Evolutionary conservation across 257 asterid species (phyloP), one percentile per base, ranked within the genome.

Genomic region (Solanum rostratum): DNA sequence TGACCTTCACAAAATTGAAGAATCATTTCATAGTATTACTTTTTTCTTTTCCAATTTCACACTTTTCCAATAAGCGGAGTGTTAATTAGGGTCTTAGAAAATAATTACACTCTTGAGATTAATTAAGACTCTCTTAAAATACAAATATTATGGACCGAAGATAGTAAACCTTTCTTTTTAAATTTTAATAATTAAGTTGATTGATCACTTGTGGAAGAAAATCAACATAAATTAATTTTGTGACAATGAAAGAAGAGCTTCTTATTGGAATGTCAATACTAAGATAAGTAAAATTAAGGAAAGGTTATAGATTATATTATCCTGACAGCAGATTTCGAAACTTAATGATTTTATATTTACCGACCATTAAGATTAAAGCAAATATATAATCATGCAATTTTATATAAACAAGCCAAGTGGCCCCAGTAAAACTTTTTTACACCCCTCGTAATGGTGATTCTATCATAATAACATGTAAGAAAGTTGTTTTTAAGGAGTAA

Each of bases 191-290:
- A 33, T 33, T 37, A 16, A 15, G 24, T 50, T 76, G 45, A 29
- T 27, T 76, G 45, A 29, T 76, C 2, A 27, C 45, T 2, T 37
- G 69, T 74, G 33, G 80, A 13, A 68, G 76, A 65, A 84, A 55
- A 52, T 76, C 33, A 66, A 74, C 59, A 55, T 30, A 68, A 68
- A 65, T 80, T 84, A 63, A 30, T 29, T 22, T 43, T 7, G 60
- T 43, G 16, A 33, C 39, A 71, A 27, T 37, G 24, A 76, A 66
- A 33, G 37, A 59, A 71, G 80, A 86, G 66, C 73, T 76, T 62
- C 54, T 85, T 79, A 79, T 87, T 84, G 91, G 88, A 84, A 87
- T 86, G 89, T 85, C 90, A 80, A 79, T 70, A 83, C 15, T 79
- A 46, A 33, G 86, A 83, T 87, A 82, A 73, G 71, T 79, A 69